These are phyloP conservation scores for Mycogone perniciosa DNA, from an alignment of 2,329 filamentous ascomycete genomes.

Conservation along the genomic window DNA sequence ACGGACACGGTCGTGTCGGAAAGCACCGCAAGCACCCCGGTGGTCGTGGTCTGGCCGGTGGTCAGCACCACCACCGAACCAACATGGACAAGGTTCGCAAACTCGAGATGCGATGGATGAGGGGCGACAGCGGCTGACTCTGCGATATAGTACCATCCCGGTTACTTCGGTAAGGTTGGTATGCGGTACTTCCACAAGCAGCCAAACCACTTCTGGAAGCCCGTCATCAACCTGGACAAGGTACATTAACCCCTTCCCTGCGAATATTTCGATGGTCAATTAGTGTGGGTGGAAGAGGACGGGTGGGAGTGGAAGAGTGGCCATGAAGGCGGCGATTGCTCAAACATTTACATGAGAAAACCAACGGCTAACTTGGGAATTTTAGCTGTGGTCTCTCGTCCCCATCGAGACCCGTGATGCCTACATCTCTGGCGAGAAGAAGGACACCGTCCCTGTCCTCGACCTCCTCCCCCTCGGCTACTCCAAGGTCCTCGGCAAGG, in stretches of 20 bases:
- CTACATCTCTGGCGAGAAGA: conserved; percentile 74
- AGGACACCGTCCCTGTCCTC: conserved; percentile 92
- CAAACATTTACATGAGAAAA: not conserved
- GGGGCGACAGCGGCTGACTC: conserved; percentile 22
- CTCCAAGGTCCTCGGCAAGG: conserved; percentile 98
- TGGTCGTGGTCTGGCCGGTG: conserved; percentile 89
- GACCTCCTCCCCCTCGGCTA: conserved; percentile 96
- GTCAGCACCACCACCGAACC: conserved; percentile 76
- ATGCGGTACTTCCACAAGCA: conserved; percentile 97
- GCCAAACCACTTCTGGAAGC: conserved; percentile 96
- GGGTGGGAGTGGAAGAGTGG: not conserved
- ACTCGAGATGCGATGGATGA: conserved; percentile 15
- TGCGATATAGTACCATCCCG: conserved; percentile 72
- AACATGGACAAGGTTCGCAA: conserved; percentile 71
- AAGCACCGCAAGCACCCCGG: conserved; percentile 93
- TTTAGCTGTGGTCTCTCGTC: conserved; percentile 88
- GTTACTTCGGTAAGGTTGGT: conserved; percentile 98
- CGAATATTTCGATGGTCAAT: conserved; percentile 11
- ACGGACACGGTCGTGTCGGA: conserved; percentile 96
- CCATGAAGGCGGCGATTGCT: not conserved
- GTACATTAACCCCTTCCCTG: conserved; percentile 38
- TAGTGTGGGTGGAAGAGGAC: not conserved
- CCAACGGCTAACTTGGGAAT: conserved; percentile 23
- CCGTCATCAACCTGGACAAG: conserved; percentile 98
- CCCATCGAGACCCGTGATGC: conserved; percentile 87